Evolutionary conservation across 805 yeast genomes (phyloP), one percentile per base, ranked within the genome.

Genomic region (Tetrapisispora arboricola): DNA sequence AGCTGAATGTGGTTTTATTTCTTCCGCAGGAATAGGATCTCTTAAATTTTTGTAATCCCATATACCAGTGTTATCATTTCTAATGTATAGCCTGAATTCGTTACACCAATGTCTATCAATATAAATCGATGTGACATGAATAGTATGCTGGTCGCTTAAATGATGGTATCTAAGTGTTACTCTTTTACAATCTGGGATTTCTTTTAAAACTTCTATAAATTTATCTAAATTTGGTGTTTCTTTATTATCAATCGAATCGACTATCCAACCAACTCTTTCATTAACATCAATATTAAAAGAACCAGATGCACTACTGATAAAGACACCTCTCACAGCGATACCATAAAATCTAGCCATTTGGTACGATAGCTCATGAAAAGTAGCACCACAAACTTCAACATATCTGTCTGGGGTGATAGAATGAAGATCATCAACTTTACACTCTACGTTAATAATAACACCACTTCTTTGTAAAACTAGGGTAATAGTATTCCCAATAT

Each of bases 81-180:
- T 63, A 64, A 81, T 50, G 2, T 92, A 92, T 36, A 80, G 50
- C 49, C 80, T 72, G 59, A 86, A 81, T 34, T 78, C 70, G 7
- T 79, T 71, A 42, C 73, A 68, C 95, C 95, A 87, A 62, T 85
- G 95, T 48, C 95, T 76, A 54, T 86, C 95, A 38, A 87, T 72
- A 51, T 73, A 76, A 10, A 83, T 69, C 2, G 81, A 73, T n/a
- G 76, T 69, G 27, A 81, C 73, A 36, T 72, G 67, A 28, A 82
- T 82, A 2, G 86, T 73, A 59, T 87, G 95, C 46, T 82, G 68
- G 55, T 86, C 95, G 2, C 85, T 72, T 36, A 86, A 71, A 59
- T 85, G 92, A 47, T 88, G 78, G 61, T 75, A 84, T 43, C 77
- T 66, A 18, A 83, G 72, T 2, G 86, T 66, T 3, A 88, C 82